phyloP scores from a whole-genome alignment of 305 asterid genomes.

The Fraxinus greggii region DNA sequence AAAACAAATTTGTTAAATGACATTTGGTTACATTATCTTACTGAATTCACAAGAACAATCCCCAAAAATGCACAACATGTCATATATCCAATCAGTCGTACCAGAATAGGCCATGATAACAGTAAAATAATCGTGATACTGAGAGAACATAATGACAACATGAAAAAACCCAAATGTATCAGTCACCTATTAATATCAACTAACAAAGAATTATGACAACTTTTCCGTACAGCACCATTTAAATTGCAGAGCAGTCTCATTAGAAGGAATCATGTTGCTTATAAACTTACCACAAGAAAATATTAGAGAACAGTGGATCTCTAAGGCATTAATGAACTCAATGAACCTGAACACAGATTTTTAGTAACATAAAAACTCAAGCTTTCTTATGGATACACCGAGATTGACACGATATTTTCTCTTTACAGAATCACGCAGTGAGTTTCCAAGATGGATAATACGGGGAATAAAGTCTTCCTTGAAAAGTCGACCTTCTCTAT shows the following conservation, averaged over 20 bases:
- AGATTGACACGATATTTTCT: neutral
- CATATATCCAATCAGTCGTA: neutral
- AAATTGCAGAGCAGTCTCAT: neutral
- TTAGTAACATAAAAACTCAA: neutral
- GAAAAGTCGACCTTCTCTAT: neutral
- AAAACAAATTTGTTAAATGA: neutral
- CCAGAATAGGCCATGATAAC: neutral
- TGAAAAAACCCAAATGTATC: neutral
- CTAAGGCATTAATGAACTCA: slow-evolving; percentile 1
- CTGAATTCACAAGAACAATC: neutral
- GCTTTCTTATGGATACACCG: neutral
- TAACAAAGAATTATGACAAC: neutral
- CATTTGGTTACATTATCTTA: neutral
- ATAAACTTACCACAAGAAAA: neutral
- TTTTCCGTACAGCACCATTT: neutral
- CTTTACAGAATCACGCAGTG: slow-evolving; percentile 7
- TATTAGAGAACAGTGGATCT: neutral
- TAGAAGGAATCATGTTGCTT: neutral
- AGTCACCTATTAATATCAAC: neutral
- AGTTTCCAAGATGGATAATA: slow-evolving; percentile 4
- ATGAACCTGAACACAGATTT: slow-evolving; percentile 11
- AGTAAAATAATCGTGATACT: neutral
- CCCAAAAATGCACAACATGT: neutral
- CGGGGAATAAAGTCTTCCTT: neutral
- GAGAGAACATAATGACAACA: neutral